Base-by-base conservation (phyloP, 768 basidiomycete species). In the Gymnopilus dilepis region DNA sequence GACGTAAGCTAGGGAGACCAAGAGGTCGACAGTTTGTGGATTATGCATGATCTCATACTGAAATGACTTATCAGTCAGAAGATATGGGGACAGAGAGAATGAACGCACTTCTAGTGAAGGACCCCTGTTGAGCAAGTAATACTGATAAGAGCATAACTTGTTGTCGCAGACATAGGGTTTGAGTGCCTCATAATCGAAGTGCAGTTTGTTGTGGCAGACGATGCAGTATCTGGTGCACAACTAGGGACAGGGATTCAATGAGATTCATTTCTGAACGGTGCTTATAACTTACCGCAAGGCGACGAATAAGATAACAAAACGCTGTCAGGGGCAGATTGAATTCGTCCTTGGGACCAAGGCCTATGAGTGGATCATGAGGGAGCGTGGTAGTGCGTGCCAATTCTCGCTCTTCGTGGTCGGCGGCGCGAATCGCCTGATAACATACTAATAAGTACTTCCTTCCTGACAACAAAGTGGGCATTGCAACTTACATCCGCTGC, bases 161-260 rank as follows among this genome's bases (percentile, higher is more conserved):
- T 79, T 80, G 57, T 83, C 80, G 69, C 90, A 92, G 24, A 92
- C 88, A 67, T 90, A 91, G 1, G 90, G 90, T 69, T 90, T 89
- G 61, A 91, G 80, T 0, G 86, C 83, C 63, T 86, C 84, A 60
- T 82, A 84, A 40, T 82, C 78, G 8, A 74, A 77, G 9, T 77
- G 66, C 30, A 88, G 76, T 62, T 80, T 82, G 64, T 83, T 83
- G 67, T 89, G 89, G 72, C 90, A 91, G n/a, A 89, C 86, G n/a
- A 89, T 78, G 65, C 90, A 92, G 72, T 85, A 89, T 21, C 84
- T 79, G 0, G 86, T 84, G 65, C 88, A 91, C 21, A 91, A 77
- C 86, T 89, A 61, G 38, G 30, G 24, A 38, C 21, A 22, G 51
- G 13, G 31, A 40, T 51, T 56, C 24, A 38, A 47, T 30, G 54